phyloP scores from a whole-genome alignment of 2,329 filamentous ascomycete species.

The Cercospora sp. region DNA sequence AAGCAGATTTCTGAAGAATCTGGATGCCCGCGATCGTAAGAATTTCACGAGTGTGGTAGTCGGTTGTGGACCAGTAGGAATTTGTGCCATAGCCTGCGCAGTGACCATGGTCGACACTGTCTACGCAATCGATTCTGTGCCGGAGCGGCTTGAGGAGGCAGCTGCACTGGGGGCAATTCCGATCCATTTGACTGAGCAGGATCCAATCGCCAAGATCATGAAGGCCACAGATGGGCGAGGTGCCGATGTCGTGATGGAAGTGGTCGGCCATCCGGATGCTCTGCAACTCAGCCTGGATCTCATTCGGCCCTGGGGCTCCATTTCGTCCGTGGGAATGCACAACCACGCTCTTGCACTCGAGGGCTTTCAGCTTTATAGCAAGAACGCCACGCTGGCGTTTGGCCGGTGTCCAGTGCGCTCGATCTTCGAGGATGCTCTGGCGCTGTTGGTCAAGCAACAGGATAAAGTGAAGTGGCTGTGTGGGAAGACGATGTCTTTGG shows the following conservation, averaged over 20 bases:
- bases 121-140: background rate
- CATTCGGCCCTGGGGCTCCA: background rate
- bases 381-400: background rate
- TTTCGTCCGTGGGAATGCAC: background rate
- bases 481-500: background rate
- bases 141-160: background rate
- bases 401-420: background rate
- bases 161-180: background rate
- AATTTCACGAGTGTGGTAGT: background rate
- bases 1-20: background rate
- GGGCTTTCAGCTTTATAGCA: background rate
- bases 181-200: background rate
- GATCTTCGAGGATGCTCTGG: background rate
- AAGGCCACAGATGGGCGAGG: slow-evolving; percentile 32
- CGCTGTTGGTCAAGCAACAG: background rate
- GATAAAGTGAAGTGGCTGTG: background rate
- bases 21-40: background rate
- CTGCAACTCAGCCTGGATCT: background rate
- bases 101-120: background rate
- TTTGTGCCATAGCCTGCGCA: background rate
- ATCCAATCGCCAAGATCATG: background rate
- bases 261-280: background rate
- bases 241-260: background rate
- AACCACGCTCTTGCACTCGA: background rate
- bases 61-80: background rate